phyloP scores from a whole-genome alignment of 2,329 filamentous ascomycete genomes.

The Neoascochyta sp. region DNA sequence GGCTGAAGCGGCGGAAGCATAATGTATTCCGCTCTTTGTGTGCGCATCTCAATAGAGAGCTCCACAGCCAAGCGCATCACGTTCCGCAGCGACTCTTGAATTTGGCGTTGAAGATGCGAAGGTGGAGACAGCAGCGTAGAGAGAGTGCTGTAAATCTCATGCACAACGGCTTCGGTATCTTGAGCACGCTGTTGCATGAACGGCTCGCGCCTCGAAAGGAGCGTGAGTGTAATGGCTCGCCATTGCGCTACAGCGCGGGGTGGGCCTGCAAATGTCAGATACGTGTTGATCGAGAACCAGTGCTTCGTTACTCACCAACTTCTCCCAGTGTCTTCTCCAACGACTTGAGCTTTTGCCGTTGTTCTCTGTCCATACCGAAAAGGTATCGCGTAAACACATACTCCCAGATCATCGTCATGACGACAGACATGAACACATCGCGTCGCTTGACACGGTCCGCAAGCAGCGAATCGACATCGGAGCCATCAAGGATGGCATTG shows the following conservation, averaged over 20 bases:
- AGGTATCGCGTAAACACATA: slow-evolving; percentile 97
- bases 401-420: slow-evolving; percentile 99
- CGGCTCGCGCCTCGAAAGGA: slow-evolving; percentile 74
- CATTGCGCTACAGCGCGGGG: slow-evolving; percentile 88
- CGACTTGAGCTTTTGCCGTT: slow-evolving; percentile 93
- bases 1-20: slow-evolving; percentile 95
- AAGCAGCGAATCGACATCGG: slow-evolving; percentile 85
- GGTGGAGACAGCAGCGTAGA: slow-evolving; percentile 84
- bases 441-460: slow-evolving; percentile 81
- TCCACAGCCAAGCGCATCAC: slow-evolving; percentile 87
- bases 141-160: slow-evolving; percentile 82
- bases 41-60: slow-evolving; percentile 94
- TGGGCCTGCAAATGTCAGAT: slow-evolving; percentile 50
- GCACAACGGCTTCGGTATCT: slow-evolving; percentile 93
- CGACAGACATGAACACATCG: slow-evolving; percentile 97
- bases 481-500: slow-evolving; percentile 89
- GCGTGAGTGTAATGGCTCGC: slow-evolving; percentile 90
- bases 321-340: slow-evolving; percentile 89
- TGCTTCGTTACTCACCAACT: slow-evolving; percentile 53
- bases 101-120: slow-evolving; percentile 71
- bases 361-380: slow-evolving; percentile 97
- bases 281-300: background rate
- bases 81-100: slow-evolving; percentile 78
- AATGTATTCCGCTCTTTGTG: slow-evolving; percentile 93
- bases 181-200: slow-evolving; percentile 79